Evolutionary conservation across 768 basidiomycete species (phyloP), one percentile per base, ranked within the genome.

Genomic region (Macrocybe gigantea): DNA sequence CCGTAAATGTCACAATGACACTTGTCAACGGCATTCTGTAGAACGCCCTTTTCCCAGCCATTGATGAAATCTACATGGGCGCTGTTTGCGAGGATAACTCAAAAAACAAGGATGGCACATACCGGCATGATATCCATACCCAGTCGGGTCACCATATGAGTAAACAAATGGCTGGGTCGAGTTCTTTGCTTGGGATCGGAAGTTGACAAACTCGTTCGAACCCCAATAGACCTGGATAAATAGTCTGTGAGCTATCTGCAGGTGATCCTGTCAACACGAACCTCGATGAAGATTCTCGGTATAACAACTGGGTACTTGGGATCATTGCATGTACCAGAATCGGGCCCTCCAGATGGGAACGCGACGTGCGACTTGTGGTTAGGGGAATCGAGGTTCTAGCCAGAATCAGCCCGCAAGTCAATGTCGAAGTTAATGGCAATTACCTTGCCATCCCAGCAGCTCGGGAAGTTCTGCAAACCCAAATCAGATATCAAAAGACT

Each of bases 71-170:
- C 77, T 74, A 47, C 36, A 33, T 7, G 31, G 45, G 44, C 9
- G 44, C 9, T 15, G 41, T 2, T 38, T 14, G 36, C 47, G 13
- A 54, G 38, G 31, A 30, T 7, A 32, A 35, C 7, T 6, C 7
- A 7, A 38, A 34, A 29, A 14, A 15, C 33, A 15, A 38, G 9
- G 35, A 34, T 30, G 47, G 38, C 10, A 55, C 70, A 38, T 50
- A 76, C 75, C 78, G 31, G 72, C 78, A 58, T 79, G 78, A 53
- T 79, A 74, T 57, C 81, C 82, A 56, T 78, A 80, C 7, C 81
- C 81, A 34, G 79, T 82, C 8, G 74, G 71, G 56, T 85, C 83
- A 33, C 83, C 83, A 51, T 77, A 64, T 13, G 82, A 71, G 31
- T 69, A 79, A 65, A 80, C 78, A 53, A 77, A 78, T 31, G 78